Percentiles rank a stretch among this genome's conserved stretches.
Evolutionary conservation across 805 yeast species (phyloP).

Genomic region (Zygosaccharomyces pseudorouxii): DNA sequence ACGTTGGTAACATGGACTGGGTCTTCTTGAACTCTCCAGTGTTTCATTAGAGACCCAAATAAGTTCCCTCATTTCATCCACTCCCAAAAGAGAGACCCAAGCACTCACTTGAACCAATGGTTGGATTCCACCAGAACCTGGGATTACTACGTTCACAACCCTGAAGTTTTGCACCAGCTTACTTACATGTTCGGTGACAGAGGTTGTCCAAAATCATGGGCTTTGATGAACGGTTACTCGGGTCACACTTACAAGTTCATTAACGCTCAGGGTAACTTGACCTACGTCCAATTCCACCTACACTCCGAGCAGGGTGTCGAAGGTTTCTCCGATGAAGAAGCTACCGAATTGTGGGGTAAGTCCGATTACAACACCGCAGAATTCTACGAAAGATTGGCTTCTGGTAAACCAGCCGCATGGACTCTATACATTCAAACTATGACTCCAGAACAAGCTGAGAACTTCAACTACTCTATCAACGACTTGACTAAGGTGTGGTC

Average conservation of each 20-base stretch:
- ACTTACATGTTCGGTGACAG: constrained; percentile 55
- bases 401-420: constrained; percentile 48
- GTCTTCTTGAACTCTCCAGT: constrained; percentile 85
- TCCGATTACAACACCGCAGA: constrained; percentile 44
- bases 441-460: constrained; percentile 74
- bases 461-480: constrained; percentile 71
- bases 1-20: constrained; percentile 80
- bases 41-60: constrained; percentile 68
- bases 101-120: constrained; percentile 38
- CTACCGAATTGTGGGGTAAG: constrained; percentile 42
- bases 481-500: constrained; percentile 92
- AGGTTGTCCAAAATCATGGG: constrained; percentile 53
- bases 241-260: constrained; percentile 60
- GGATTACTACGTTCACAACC: constrained; percentile 54
- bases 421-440: constrained; percentile 55
- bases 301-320: constrained; percentile 48
- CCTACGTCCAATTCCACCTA: constrained; percentile 55
- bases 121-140: constrained; percentile 49
- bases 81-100: constrained; percentile 83
- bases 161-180: constrained; percentile 54
- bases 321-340: constrained; percentile 44
- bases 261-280: constrained; percentile 45
- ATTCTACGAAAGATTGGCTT: constrained; percentile 43
- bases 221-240: constrained; percentile 57
- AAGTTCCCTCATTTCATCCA: constrained; percentile 87